phyloP scores from a whole-genome alignment of 1,284 basidiomycete species.

The Grifola frondosa region DNA sequence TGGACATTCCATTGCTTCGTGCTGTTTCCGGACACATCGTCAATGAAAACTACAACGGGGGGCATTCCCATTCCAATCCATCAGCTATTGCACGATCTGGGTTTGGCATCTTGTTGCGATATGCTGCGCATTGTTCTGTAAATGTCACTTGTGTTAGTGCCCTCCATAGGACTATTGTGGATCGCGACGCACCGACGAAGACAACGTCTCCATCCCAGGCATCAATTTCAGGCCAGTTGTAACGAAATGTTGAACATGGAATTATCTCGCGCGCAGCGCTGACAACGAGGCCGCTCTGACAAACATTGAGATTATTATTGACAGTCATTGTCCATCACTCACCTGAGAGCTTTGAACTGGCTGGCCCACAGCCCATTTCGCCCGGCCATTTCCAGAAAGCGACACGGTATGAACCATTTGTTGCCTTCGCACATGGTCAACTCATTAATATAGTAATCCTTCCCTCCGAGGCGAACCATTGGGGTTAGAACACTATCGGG shows the following conservation, averaged over 20 bases:
- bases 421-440: constrained; percentile 9
- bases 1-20: constrained; percentile 18
- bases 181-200: not conserved
- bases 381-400: constrained; percentile 4
- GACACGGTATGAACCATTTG: constrained; percentile 6
- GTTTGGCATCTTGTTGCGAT: constrained; percentile 3
- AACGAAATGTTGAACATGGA: not conserved
- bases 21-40: constrained; percentile 17
- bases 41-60: constrained; percentile 15
- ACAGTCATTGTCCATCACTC: not conserved
- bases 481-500: constrained; percentile 15
- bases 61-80: constrained; percentile 6
- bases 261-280: no score
- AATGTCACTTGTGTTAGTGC: no score
- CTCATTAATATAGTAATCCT: constrained; percentile 28
- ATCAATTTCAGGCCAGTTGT: not conserved
- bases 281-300: not conserved
- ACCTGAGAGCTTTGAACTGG: not conserved
- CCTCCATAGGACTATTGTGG: no score
- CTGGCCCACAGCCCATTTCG: not conserved
- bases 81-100: constrained; percentile 3
- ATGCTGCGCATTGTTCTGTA: no score
- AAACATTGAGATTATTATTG: not conserved
- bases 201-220: no score
- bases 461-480: constrained; percentile 9